Evolutionary conservation across 495 filamentous ascomycete genomes (phyloP).

Genomic region (Aspergillus asperescens): DNA sequence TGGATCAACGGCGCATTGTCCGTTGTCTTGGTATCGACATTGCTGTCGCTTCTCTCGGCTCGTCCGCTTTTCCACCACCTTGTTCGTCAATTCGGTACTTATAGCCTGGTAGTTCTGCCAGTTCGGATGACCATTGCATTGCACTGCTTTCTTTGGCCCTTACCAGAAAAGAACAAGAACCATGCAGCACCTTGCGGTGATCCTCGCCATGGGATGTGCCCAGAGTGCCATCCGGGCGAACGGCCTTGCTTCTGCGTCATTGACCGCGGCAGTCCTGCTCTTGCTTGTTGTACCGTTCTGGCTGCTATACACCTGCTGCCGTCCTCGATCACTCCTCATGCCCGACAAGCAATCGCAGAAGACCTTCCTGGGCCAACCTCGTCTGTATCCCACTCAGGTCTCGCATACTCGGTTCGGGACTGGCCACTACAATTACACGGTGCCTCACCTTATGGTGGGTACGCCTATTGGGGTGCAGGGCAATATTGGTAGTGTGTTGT

Average conservation of each 20-base stretch:
- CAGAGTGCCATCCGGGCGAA: not conserved
- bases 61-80: no score
- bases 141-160: no score
- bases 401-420: constrained; percentile 7
- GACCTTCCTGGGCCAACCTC: constrained; percentile 2
- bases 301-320: not conserved
- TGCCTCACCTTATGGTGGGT: constrained; percentile 6
- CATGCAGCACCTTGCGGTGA: constrained; percentile 2
- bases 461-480: constrained; percentile 3
- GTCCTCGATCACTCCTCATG: not conserved
- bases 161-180: no score
- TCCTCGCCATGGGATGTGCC: constrained; percentile 6
- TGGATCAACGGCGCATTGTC: no score
- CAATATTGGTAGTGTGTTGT: constrained; percentile 1
- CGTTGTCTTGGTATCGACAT: no score
- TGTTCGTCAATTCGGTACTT: no score
- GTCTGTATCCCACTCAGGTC: constrained; percentile 1
- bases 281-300: not conserved
- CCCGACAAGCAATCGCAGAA: not conserved
- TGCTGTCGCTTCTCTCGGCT: no score
- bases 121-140: no score
- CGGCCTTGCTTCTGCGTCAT: not conserved
- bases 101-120: no score
- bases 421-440: constrained; percentile 7
- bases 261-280: not conserved